Conservation (phyloP, 2,329 filamentous ascomycete species). For the Fusarium scirpi region DNA sequence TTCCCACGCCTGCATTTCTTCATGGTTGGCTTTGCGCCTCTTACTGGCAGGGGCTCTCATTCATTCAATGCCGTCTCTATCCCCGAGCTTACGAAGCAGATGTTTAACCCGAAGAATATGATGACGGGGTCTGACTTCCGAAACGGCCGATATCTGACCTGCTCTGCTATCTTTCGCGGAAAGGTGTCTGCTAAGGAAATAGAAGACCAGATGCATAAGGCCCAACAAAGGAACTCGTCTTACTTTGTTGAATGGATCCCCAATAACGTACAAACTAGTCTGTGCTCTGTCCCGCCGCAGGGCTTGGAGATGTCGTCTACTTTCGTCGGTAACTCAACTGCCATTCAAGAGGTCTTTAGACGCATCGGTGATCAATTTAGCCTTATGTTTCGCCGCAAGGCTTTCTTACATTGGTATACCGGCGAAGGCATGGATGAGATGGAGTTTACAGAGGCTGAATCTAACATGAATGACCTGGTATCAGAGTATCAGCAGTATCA, state of each 20-base stretch:
- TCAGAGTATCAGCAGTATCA: constrained; percentile 99
- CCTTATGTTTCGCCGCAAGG: constrained; percentile 99
- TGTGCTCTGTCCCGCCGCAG: constrained; percentile 97
- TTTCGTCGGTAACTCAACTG: constrained; percentile 99
- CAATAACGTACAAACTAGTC: constrained; percentile 99
- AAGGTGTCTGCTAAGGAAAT: constrained; percentile 99
- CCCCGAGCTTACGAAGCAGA: constrained; percentile 98
- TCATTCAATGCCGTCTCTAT: constrained; percentile 73
- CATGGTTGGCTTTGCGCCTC: constrained; percentile 70
- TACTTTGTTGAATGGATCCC: constrained; percentile 86
- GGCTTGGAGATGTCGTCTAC: constrained; percentile 99
- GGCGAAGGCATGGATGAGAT: constrained; percentile 95
- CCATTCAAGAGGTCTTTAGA: constrained; percentile 99
- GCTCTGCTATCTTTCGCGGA: constrained; percentile 99
- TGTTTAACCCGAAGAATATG: constrained; percentile 99
- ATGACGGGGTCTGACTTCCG: constrained; percentile 99
- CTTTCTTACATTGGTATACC: constrained; percentile 99
- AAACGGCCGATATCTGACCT: constrained; percentile 98
- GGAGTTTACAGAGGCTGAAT: constrained; percentile 99
- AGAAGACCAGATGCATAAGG: constrained; percentile 99
- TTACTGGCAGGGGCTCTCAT: constrained; percentile 83
- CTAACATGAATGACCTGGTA: constrained; percentile 99
- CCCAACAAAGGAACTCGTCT: constrained; percentile 96
- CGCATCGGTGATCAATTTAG: constrained; percentile 99
- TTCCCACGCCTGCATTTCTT: constrained; percentile 99